Conservation (phyloP, 192 early-diverging fungal genomes). For the Rhizoclosmatium sp. region DNA sequence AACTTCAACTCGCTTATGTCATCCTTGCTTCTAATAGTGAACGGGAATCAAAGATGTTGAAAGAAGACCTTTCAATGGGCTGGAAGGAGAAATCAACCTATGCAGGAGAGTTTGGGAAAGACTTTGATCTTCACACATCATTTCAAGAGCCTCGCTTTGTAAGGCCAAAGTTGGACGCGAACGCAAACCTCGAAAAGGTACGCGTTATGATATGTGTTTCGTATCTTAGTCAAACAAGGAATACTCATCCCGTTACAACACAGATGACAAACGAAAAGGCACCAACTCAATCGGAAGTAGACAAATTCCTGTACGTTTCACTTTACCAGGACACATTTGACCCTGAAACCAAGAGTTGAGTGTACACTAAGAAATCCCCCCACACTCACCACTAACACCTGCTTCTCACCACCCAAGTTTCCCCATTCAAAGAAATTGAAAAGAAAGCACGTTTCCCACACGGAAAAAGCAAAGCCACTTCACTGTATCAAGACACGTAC, state of each 20-base stretch:
- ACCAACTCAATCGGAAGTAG: constrained; percentile 35
- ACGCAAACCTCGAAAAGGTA: constrained; percentile 19
- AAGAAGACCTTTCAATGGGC: constrained; percentile 30
- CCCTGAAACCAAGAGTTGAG: neutral
- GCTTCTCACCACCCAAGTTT: neutral
- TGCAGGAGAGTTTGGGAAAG: constrained; percentile 22
- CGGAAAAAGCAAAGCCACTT: constrained; percentile 8
- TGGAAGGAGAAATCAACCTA: constrained; percentile 40
- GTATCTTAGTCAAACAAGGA: neutral
- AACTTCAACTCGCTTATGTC: neutral
- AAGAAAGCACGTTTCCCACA: constrained; percentile 9
- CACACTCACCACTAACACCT: neutral
- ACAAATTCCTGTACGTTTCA: constrained; percentile 39
- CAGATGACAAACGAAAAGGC: constrained; percentile 12
- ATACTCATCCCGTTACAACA: neutral
- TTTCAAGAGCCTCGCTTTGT: constrained; percentile 38
- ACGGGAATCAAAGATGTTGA: constrained; percentile 41
- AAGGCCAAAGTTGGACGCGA: constrained; percentile 31
- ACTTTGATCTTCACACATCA: constrained; percentile 23
- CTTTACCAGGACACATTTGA: constrained; percentile 38
- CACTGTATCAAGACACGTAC: constrained; percentile 38
- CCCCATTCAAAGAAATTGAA: constrained; percentile 12
- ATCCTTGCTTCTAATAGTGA: constrained; percentile 24
- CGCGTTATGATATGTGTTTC: neutral
- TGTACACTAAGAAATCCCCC: neutral